Conservation (phyloP, 23 red algal species). For the Gracilaria gracilis region DNA sequence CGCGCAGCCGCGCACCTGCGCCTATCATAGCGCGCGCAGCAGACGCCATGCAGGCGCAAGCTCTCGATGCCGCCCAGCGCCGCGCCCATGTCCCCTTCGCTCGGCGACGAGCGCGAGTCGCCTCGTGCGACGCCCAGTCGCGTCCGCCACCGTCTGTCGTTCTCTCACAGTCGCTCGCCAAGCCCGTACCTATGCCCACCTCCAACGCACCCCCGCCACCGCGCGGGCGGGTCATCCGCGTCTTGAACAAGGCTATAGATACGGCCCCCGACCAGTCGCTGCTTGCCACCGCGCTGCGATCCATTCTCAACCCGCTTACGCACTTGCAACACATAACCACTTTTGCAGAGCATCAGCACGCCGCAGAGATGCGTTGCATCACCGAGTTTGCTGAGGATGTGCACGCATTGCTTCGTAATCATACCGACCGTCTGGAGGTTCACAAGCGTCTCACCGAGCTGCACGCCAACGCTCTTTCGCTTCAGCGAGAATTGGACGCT, state of each 20-base stretch:
- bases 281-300: constrained; percentile 14
- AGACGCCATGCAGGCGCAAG: constrained; percentile 10
- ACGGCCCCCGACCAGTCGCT: neutral
- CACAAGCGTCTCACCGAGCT: constrained; percentile 5
- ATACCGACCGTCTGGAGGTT: constrained; percentile 1
- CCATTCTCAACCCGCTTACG: constrained; percentile 39
- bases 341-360: neutral
- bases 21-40: constrained; percentile 11
- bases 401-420: constrained; percentile 13
- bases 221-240: neutral
- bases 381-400: constrained; percentile 19
- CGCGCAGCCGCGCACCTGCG: constrained; percentile 13
- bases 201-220: neutral
- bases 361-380: neutral
- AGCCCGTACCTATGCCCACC: neutral
- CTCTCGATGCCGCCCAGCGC: neutral
- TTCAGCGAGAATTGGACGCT: constrained; percentile 13
- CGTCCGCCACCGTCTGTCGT: neutral
- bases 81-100: constrained; percentile 28
- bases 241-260: neutral
- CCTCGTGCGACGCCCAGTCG: constrained; percentile 9
- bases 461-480: constrained; percentile 19
- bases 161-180: neutral
- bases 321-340: neutral
- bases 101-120: constrained; percentile 3